These are phyloP conservation scores for Pachyrhizus erosus DNA, from an alignment of 306 rosid species.

Conservation along the genomic window DNA sequence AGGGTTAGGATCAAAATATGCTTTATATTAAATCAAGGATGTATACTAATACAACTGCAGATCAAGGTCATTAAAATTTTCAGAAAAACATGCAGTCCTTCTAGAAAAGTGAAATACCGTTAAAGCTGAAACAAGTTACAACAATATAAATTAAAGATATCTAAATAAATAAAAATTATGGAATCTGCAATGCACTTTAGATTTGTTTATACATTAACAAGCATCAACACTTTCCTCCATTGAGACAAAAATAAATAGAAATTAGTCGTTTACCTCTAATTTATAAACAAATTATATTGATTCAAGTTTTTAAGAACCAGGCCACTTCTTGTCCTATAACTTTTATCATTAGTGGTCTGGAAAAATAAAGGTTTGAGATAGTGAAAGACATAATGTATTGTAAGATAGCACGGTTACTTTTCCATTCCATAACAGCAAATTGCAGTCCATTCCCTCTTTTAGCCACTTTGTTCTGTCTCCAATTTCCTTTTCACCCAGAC, in stretches of 20 bases:
- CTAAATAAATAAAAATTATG: neutral
- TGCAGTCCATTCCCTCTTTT: constrained; percentile 99
- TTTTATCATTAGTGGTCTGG: neutral
- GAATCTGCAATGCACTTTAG: constrained; percentile 9
- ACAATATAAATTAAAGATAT: constrained; percentile 12
- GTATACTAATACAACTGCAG: neutral
- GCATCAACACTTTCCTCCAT: constrained; percentile 11
- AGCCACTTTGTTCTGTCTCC: constrained; percentile 85
- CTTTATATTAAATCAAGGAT: neutral
- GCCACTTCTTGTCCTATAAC: constrained; percentile 14
- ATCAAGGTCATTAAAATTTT: constrained; percentile 17
- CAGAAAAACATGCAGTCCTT: constrained; percentile 7
- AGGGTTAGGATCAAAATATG: neutral
- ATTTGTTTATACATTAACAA: constrained; percentile 16
- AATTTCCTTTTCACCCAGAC: constrained; percentile 68
- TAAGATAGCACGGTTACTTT: constrained; percentile 56
- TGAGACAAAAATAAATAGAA: constrained; percentile 18
- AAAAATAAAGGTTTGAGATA: constrained; percentile 19
- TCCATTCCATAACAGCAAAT: constrained; percentile 86
- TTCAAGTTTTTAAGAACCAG: constrained; percentile 7
- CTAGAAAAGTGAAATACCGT: constrained; percentile 4
- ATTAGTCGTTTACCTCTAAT: neutral
- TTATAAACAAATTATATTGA: neutral
- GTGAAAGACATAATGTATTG: constrained; percentile 20
- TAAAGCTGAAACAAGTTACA: constrained; percentile 24